These are phyloP conservation scores for Cytospora chrysosperma DNA, from an alignment of 2,329 filamentous ascomycete species.

Conservation along the genomic window DNA sequence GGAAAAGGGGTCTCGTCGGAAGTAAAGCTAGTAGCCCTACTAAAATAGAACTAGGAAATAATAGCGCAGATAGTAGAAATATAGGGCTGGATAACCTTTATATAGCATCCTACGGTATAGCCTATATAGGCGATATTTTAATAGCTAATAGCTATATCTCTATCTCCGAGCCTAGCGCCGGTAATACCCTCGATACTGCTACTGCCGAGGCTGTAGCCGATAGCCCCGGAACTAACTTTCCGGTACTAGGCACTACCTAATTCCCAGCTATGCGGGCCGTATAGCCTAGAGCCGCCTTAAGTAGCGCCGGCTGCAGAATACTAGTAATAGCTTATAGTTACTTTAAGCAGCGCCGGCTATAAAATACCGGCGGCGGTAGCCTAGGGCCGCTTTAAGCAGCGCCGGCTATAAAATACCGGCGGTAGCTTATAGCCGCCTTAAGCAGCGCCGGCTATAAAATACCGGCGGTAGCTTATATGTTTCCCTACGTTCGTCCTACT, in stretches of 20 bases:
- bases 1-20: not conserved
- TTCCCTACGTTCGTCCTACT: too few relatives aligned
- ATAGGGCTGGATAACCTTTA: not conserved
- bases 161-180: not conserved
- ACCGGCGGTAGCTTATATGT: too few relatives aligned
- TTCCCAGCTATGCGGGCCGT: not conserved
- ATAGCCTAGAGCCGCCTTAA: not conserved
- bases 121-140: not conserved
- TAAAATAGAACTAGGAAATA: not conserved
- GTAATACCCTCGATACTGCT: not conserved
- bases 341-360: not conserved
- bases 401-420: too few relatives aligned
- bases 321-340: not conserved
- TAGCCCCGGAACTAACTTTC: not conserved
- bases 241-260: not conserved
- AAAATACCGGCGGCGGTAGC: not conserved
- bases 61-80: not conserved
- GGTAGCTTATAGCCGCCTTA: too few relatives aligned
- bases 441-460: too few relatives aligned
- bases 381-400: not conserved
- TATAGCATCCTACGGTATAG: too few relatives aligned
- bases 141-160: not conserved
- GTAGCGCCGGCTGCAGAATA: not conserved
- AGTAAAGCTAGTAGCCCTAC: not conserved
- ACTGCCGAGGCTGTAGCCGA: not conserved